Percentiles rank a stretch among this genome's conserved stretches.
Evolutionary conservation across 495 filamentous ascomycete genomes (phyloP).

Genomic region (Aspergillus asperescens): DNA sequence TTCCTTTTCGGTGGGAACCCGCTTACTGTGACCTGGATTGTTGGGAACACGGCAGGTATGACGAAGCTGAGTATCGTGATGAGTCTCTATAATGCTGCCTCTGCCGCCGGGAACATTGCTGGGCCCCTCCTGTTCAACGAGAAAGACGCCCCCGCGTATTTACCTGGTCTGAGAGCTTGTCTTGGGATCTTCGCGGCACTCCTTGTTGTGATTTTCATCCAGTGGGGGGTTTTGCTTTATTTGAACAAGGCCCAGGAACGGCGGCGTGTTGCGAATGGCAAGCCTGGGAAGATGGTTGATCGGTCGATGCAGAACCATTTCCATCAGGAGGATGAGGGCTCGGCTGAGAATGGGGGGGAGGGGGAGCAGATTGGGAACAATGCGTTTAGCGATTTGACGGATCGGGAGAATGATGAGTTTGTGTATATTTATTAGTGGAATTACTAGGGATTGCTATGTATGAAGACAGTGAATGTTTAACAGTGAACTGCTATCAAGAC

Average conservation of each 20-base stretch:
- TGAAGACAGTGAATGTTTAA: no score
- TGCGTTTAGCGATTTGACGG: conserved; percentile 54
- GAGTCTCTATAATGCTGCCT: conserved; percentile 43
- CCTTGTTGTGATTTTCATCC: conserved; percentile 43
- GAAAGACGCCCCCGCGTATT: conserved; percentile 45
- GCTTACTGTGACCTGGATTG: conserved; percentile 47
- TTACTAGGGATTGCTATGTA: no score
- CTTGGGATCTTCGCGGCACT: conserved; percentile 53
- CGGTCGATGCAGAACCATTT: conserved; percentile 46
- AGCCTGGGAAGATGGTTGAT: conserved; percentile 51
- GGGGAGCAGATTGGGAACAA: conserved; percentile 28
- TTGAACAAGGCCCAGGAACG: conserved; percentile 51
- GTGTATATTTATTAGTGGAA: conserved; percentile 63
- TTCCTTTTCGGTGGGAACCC: conserved; percentile 54
- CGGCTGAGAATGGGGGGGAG: conserved; percentile 11
- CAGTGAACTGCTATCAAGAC: no score
- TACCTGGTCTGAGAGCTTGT: conserved; percentile 49
- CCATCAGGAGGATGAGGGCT: conserved; percentile 24
- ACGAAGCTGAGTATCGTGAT: conserved; percentile 53
- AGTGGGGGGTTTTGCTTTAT: conserved; percentile 46
- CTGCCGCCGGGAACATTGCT: conserved; percentile 44
- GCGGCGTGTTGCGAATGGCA: conserved; percentile 51
- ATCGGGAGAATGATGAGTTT: conserved; percentile 62
- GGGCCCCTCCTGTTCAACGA: conserved; percentile 43
- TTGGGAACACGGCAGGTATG: conserved; percentile 45